These are phyloP conservation scores for Paramecium sexaurelia DNA, from an alignment of 73 alveolate species.

Conservation along the genomic window DNA sequence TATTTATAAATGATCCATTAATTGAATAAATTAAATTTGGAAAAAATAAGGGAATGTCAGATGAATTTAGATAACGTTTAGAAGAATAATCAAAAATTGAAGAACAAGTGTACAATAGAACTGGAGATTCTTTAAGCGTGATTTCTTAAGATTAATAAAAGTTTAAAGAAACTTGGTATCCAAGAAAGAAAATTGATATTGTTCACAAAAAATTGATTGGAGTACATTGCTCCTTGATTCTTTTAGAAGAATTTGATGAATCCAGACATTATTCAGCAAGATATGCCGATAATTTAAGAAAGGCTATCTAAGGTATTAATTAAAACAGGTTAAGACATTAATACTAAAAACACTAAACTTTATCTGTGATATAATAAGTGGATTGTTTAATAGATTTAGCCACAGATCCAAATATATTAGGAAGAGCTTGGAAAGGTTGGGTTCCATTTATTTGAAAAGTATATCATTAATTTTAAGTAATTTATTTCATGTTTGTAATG, in stretches of 20 bases:
- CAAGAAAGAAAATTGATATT: slow-evolving; percentile 77
- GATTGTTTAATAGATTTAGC: slow-evolving; percentile 96
- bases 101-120: slow-evolving; percentile 40
- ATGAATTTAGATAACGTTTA: background rate
- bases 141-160: slow-evolving; percentile 68
- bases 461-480: slow-evolving; percentile 17
- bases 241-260: slow-evolving; percentile 78
- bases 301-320: slow-evolving; percentile 75
- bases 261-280: slow-evolving; percentile 69
- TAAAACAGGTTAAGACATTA: slow-evolving; percentile 23
- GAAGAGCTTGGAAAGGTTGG: slow-evolving; percentile 99
- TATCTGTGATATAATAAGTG: slow-evolving; percentile 91
- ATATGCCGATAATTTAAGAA: slow-evolving; percentile 62
- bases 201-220: slow-evolving; percentile 83
- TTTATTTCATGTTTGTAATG: slow-evolving; percentile 5
- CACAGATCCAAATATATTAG: slow-evolving; percentile 96
- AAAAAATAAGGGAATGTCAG: slow-evolving; percentile 28
- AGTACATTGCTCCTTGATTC: slow-evolving; percentile 71
- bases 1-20: slow-evolving; percentile 96
- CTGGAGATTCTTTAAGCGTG: slow-evolving; percentile 59
- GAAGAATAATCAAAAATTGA: background rate
- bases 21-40: slow-evolving; percentile 94
- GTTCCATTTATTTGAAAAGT: slow-evolving; percentile 85
- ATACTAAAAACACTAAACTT: slow-evolving; percentile 57
- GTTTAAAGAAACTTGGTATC: slow-evolving; percentile 76